Percentiles rank a stretch among this genome's conserved stretches.
Conservation (phyloP, 2,329 filamentous ascomycete genomes). For the Epichloe glyceriae region DNA sequence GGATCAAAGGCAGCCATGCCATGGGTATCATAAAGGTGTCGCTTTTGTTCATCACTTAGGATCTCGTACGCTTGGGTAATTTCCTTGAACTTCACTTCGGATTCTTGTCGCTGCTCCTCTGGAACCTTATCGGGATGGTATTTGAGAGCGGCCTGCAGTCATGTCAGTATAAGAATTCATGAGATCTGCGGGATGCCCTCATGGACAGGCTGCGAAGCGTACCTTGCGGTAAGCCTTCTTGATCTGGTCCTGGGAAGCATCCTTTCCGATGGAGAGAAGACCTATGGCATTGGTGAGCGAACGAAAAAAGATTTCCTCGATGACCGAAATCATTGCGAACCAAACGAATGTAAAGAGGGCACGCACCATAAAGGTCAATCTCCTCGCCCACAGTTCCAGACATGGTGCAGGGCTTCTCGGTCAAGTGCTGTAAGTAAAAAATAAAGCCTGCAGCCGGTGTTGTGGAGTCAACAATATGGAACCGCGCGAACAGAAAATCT, state of each 20-base stretch:
- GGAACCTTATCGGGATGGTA: constrained; percentile 94
- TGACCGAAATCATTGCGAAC: no score
- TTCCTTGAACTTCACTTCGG: constrained; percentile 85
- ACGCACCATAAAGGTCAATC: constrained; percentile 49
- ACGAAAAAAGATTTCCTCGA: not conserved
- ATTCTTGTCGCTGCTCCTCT: constrained; percentile 69
- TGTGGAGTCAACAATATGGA: not conserved
- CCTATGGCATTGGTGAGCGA: constrained; percentile 34
- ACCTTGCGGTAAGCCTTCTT: constrained; percentile 97
- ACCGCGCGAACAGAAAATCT: not conserved
- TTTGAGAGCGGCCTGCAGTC: constrained; percentile 59
- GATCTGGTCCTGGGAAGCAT: constrained; percentile 66
- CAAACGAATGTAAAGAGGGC: no score
- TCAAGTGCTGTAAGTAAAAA: not conserved
- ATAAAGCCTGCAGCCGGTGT: not conserved
- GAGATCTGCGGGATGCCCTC: not conserved
- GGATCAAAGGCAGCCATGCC: constrained; percentile 94
- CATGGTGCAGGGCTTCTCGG: constrained; percentile 8
- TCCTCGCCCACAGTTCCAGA: constrained; percentile 20
- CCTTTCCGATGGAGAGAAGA: constrained; percentile 62
- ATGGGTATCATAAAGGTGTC: constrained; percentile 80
- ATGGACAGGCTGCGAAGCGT: constrained; percentile 12
- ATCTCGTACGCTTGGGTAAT: constrained; percentile 96
- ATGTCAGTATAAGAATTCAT: constrained; percentile 6
- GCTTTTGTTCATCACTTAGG: constrained; percentile 88